A percentile compares a stretch with the other conserved stretches of the same genome.
Conservation (phyloP, 1,284 basidiomycete genomes). For the Coniferiporia weirii region DNA sequence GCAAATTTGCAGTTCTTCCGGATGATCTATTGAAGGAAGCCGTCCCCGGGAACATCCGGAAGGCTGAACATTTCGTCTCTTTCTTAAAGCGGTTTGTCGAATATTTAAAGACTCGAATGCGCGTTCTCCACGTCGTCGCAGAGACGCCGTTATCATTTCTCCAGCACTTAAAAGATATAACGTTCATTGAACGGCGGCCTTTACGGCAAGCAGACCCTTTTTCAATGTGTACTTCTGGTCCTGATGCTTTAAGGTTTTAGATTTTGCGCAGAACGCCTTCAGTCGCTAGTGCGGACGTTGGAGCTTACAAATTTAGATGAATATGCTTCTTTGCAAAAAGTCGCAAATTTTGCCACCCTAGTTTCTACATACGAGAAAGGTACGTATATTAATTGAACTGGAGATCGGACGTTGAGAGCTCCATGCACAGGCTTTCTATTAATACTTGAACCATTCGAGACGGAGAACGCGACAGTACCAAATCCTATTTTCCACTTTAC, state of each 20-base stretch:
- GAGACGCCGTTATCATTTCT: conserved; percentile 98
- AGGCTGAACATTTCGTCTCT: conserved; percentile 98
- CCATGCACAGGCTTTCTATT: conserved; percentile 77
- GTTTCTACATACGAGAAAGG: conserved; percentile 99
- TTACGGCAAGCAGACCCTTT: conserved; percentile 52
- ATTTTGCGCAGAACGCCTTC: conserved; percentile 94
- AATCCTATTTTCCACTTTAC: conserved; percentile 99
- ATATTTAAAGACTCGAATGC: conserved; percentile 99
- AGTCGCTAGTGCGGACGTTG: conserved; percentile 90
- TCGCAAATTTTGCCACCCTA: conserved; percentile 93
- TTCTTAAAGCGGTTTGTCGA: conserved; percentile 98
- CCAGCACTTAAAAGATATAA: conserved; percentile 98
- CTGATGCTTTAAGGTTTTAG: conserved; percentile 36
- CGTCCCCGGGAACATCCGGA: conserved; percentile 95
- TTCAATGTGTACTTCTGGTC: conserved; percentile 14
- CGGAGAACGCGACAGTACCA: conserved; percentile 96
- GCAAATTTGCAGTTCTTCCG: conserved; percentile 64
- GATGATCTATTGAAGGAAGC: conserved; percentile 95
- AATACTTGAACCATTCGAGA: conserved; percentile 98
- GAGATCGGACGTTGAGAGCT: neutral
- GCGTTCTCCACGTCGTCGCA: conserved; percentile 98
- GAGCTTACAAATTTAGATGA: conserved; percentile 92
- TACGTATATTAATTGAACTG: conserved; percentile 26
- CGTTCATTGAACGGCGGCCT: conserved; percentile 96
- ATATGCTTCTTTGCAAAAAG: conserved; percentile 88